A percentile compares a stretch with the other conserved stretches of the same genome.
Evolutionary conservation across 202 grass and related monocot genomes (phyloP).

Genomic region (Eragrostis tef): DNA sequence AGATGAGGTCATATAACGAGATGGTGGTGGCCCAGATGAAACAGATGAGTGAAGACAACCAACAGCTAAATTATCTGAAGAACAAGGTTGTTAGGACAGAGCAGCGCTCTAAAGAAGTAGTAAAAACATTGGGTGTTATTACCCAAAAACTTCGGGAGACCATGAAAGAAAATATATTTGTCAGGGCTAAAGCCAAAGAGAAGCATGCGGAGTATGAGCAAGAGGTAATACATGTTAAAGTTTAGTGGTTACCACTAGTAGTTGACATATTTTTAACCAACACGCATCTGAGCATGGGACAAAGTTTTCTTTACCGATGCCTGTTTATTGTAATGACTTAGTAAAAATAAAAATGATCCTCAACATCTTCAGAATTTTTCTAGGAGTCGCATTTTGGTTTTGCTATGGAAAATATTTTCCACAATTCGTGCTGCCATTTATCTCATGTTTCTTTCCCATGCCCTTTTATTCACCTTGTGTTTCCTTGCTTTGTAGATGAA

Average conservation of each 20-base stretch:
- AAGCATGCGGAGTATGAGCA: conserved; percentile 83
- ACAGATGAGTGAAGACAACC: conserved; percentile 92
- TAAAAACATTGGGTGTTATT: conserved; percentile 61
- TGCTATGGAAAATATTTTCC: neutral
- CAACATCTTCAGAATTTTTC: neutral
- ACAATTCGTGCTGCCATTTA: neutral
- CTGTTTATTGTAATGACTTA: conserved; percentile 2
- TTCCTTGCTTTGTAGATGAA: conserved; percentile 71
- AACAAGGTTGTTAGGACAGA: conserved; percentile 74
- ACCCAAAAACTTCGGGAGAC: conserved; percentile 71
- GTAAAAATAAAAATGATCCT: neutral
- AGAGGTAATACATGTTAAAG: conserved; percentile 58
- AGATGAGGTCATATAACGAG: conserved; percentile 86
- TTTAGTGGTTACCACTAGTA: conserved; percentile 6
- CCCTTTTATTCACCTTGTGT: conserved; percentile 25
- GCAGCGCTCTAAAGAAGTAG: conserved; percentile 68
- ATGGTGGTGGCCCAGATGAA: conserved; percentile 87
- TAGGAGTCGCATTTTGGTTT: neutral
- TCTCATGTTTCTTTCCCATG: conserved; percentile 6
- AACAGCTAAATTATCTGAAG: conserved; percentile 70
- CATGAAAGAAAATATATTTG: conserved; percentile 58
- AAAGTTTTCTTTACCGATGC: neutral
- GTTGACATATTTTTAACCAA: neutral
- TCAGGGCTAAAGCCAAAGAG: conserved; percentile 69
- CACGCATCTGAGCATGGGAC: neutral